Base-by-base conservation (phyloP, 305 asterid genomes). In the Fraxinus dipetala region DNA sequence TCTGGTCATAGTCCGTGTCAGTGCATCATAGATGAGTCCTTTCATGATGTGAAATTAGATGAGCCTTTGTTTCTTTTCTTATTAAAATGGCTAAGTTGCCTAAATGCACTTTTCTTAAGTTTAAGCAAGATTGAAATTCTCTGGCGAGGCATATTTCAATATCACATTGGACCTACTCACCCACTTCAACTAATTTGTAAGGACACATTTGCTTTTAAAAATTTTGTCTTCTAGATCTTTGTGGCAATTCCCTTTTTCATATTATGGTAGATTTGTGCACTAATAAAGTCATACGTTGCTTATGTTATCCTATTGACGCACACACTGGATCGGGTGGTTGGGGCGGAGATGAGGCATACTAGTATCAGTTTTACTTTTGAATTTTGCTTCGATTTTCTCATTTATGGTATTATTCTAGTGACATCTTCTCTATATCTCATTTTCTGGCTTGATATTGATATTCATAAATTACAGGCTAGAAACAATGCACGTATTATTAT, bases 401-500 rank as follows among this genome's bases (percentile, higher is more conserved):
- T 6, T 61, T 22, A 61, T 63, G 35, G 72, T 26, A 24, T 5
- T n/a, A 54, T 54, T 54, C 65, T n/a, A n/a, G 26, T 63, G 72
- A 24, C 30, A 7, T 59, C 10, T 59, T 20, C 56, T 22, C n/a
- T 54, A 78, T 69, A 48, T 10, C 59, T 32, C 67, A 32, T 45
- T 32, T 67, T 30, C 22, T 26, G n/a, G 20, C 24, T 76, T 63
- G 81, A 81, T 79, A 34, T 18, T 78, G 76, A 38, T 54, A 38
- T 65, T 82, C 20, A 69, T 82, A 72, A 63, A 26, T 80, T 81
- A 67, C 88, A 90, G 92, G 91, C 87, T 70, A 86, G 90, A 79
- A 85, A 85, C 81, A 79, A 90, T 85, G 90, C 91, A 45, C 74
- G 87, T 78, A 78, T 85, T 22, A 54, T 89, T 84, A 82, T 76